Base-by-base conservation (phyloP, 768 basidiomycete genomes). In the Neoboletus brunneissimus region DNA sequence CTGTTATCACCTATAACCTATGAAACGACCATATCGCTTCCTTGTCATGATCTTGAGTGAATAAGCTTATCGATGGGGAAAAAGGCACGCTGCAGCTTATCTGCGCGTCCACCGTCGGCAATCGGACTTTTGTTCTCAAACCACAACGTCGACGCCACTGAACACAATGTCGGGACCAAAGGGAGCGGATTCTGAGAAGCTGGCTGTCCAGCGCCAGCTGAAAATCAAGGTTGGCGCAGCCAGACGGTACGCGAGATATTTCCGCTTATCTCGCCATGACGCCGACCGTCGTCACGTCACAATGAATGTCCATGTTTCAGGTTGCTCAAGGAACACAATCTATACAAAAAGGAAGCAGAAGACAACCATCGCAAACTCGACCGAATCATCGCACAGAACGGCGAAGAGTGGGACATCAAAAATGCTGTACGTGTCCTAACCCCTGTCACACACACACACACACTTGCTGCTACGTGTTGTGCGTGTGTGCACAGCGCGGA, bases 341-440 rank as follows among this genome's bases (percentile, higher is more conserved):
- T 85, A 20, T 94, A 94, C 70, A 75, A 72, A 61, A 79, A 82
- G 48, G 92, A 95, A 74, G 79, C 79, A 5, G 80, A 76, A 58
- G 77, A 83, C 34, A 79, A 83, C 60, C 74, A 82, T 63, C 70
- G 69, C 51, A 87, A 81, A 65, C 74, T 85, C n/a, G 83, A 86
- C 61, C 83, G 83, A 69, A 73, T 88, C 64, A 70, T 81, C 55
- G 80, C 79, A 12, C 81, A 83, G 49, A 81, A 73, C 48, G 81
- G 80, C 41, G 87, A 91, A 60, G 84, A 84, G 41, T 92, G 88
- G 89, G 85, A 89, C 53, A 74, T 88, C 67, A 89, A 83, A 71
- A 91, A 86, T 71, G 82, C 79, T 65, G 90, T 89, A 68, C 62
- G 86, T 75, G 47, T 61, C 49, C 42, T 46, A 37, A 43, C 69